These are phyloP conservation scores for Liquidambar formosana DNA, from an alignment of 164 flowering plant species.

Conservation along the genomic window DNA sequence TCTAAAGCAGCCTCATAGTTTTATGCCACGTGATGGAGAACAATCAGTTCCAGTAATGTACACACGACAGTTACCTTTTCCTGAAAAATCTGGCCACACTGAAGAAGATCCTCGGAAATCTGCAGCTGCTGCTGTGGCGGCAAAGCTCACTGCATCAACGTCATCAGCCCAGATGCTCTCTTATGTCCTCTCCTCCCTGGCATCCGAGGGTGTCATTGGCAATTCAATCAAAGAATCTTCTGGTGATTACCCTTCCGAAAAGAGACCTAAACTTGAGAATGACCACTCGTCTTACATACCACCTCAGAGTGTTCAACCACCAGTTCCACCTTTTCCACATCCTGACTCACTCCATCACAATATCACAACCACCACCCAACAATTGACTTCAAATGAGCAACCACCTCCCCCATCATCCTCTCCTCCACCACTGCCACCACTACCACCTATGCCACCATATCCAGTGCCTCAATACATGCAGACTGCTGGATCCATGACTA, in stretches of 20 bases:
- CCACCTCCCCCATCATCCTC: slow-evolving; percentile 62
- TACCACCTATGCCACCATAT: slow-evolving; percentile 53
- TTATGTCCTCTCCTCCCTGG: slow-evolving; percentile 83
- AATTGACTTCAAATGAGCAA: slow-evolving; percentile 25
- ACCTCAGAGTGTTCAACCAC: slow-evolving; percentile 44
- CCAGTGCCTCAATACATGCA: slow-evolving; percentile 53
- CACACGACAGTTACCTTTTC: slow-evolving; percentile 32
- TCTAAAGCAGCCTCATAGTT: slow-evolving; percentile 32
- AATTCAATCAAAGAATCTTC: slow-evolving; percentile 48
- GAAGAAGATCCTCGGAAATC: slow-evolving; percentile 72
- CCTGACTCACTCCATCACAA: slow-evolving; percentile 45
- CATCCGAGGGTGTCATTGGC: slow-evolving; percentile 72
- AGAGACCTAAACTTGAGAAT: slow-evolving; percentile 65
- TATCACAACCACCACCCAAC: slow-evolving; percentile 28
- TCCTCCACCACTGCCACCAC: slow-evolving; percentile 52
- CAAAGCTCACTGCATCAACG: slow-evolving; percentile 83
- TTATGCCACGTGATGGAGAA: slow-evolving; percentile 43
- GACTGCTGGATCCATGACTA: slow-evolving; percentile 46
- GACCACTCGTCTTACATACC: slow-evolving; percentile 44
- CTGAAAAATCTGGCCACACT: slow-evolving; percentile 30
- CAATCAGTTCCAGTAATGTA: slow-evolving; percentile 63
- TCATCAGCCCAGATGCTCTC: slow-evolving; percentile 96
- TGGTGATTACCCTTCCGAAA: slow-evolving; percentile 53
- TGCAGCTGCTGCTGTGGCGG: slow-evolving; percentile 92
- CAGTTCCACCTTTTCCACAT: slow-evolving; percentile 36